Evolutionary conservation across 148 eudicot species (phyloP).

Genomic region (Chenopodium berlandieri): DNA sequence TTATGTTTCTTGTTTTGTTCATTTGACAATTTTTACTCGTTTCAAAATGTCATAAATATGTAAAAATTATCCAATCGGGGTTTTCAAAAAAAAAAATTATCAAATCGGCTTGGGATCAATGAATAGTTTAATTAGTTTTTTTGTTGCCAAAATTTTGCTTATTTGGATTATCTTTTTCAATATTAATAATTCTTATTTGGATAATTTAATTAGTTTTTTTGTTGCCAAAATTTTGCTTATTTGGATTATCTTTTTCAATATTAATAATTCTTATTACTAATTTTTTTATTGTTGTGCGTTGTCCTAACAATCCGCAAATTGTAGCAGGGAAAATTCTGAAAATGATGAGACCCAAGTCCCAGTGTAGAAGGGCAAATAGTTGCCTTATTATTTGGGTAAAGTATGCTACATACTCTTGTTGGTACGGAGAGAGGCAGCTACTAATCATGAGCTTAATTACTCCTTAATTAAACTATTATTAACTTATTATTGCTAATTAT

Average conservation of each 20-base stretch:
- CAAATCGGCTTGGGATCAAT: no score
- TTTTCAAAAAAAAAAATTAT: no score
- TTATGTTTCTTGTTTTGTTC: no score
- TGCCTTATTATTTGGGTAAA: constrained; percentile 6
- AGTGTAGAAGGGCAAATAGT: background rate
- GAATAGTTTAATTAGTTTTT: no score
- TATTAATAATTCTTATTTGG: no score
- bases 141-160: no score
- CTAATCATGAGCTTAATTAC: constrained; percentile 18
- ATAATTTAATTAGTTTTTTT: no score
- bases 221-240: background rate
- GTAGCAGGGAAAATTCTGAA: background rate
- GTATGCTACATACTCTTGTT: background rate
- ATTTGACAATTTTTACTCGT: no score
- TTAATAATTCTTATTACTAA: no score
- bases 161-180: no score
- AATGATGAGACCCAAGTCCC: background rate
- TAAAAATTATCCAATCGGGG: no score
- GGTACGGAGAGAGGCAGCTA: constrained; percentile 23
- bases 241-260: background rate
- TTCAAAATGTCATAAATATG: no score
- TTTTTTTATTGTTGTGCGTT: background rate
- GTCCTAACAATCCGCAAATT: background rate
- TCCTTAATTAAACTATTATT: background rate
- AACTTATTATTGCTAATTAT: background rate